Evolutionary conservation across 345 rosid species (phyloP), one percentile per base, ranked within the genome.

Genomic region (Eucalyptus lansdowneana): DNA sequence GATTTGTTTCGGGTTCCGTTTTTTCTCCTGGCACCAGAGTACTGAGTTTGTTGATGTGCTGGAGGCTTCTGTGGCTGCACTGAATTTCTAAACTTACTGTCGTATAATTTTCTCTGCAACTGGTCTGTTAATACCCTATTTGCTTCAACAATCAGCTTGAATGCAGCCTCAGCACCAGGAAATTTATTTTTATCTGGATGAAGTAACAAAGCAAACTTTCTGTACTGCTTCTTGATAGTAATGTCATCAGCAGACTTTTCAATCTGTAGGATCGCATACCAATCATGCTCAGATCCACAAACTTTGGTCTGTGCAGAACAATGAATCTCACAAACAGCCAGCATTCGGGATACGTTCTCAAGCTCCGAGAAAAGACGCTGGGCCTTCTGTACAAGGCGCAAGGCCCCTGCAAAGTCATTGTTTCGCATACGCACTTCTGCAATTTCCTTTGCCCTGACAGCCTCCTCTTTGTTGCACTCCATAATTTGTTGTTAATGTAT

Each of bases 381-480:
- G 51, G 99, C 99, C 94, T 92, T 97, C 86, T 89, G 62, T 5
- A 92, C 93, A 92, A 97, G 50, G 91, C 92, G 95, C 67, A 67
- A 92, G 54, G 97, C 99, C 50, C 90, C 96, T 31, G 31, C 24
- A 89, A 94, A 96, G 88, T 97, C 99, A 44, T 92, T 93, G 45
- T n/a, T 88, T 88, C 72, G 90, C 97, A 97, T 92, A 91, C 89
- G 94, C 85, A 45, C 88, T 92, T 96, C 98, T 29, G 99, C 98
- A 76, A 97, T 87, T 86, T 91, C 87, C 90, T 91, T 95, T 27
- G 96, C 97, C 90, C 97, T 94, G 40, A 88, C 31, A 86, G 99
- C 99, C 94, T 97, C 99, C 87, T 97, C 99, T 93, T 95, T 97
- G 92, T 95, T 95, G 91, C 97, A 95, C 56, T 97, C 99, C 99